Evolutionary conservation across 179 eudicot species (phyloP).

Genomic region (Heliamphora pulchella): DNA sequence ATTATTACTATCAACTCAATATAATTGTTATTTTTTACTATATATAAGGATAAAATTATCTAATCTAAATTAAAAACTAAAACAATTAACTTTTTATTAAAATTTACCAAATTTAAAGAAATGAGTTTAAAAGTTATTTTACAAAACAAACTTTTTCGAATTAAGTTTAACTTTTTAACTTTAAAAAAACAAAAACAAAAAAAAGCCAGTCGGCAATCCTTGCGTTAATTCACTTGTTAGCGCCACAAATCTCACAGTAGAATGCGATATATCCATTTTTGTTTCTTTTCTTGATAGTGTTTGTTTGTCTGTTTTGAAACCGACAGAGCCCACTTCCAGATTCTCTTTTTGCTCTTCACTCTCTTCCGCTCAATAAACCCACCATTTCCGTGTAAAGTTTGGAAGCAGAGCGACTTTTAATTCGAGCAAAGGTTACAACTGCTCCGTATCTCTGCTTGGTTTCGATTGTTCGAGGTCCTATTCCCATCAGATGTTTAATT

Average conservation of each 20-base stretch:
- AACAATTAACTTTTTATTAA: too few relatives aligned
- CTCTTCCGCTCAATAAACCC: not conserved
- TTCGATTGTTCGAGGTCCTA: not conserved
- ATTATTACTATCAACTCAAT: too few relatives aligned
- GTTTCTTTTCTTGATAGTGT: not conserved
- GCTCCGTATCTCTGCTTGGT: not conserved
- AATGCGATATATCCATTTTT: constrained; percentile 1
- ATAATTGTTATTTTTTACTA: too few relatives aligned
- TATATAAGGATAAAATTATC: too few relatives aligned
- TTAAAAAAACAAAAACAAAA: too few relatives aligned
- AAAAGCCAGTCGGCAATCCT: too few relatives aligned
- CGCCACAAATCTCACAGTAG: constrained; percentile 8
- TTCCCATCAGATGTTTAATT: not conserved
- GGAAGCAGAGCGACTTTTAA: not conserved
- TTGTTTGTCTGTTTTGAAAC: constrained; percentile 1
- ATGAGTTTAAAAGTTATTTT: too few relatives aligned
- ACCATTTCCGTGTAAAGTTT: not conserved
- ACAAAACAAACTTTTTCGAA: too few relatives aligned
- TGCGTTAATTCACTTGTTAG: too few relatives aligned
- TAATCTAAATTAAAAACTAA: too few relatives aligned
- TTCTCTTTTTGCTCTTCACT: not conserved
- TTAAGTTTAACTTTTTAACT: too few relatives aligned
- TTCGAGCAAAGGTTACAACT: constrained; percentile 12
- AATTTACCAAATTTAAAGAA: too few relatives aligned
- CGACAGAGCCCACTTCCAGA: constrained; percentile 12